phyloP scores from a whole-genome alignment of 2,329 filamentous ascomycete species.

The Penicillium sp. region DNA sequence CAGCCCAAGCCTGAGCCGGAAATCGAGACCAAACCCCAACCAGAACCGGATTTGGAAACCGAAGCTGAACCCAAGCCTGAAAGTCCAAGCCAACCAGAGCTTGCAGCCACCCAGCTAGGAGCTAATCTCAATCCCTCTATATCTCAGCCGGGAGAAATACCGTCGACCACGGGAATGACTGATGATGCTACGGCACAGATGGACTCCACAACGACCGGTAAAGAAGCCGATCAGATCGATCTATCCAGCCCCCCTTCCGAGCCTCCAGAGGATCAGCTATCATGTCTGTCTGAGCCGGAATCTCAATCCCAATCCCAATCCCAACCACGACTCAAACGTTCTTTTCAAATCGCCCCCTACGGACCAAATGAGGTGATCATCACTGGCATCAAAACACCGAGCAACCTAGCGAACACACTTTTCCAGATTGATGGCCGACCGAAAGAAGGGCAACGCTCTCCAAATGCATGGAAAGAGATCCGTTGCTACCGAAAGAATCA shows the following conservation, averaged over 20 bases:
- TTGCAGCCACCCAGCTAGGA: neutral
- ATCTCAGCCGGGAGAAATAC: neutral
- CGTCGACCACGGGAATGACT: no score
- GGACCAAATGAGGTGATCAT: constrained; percentile 26
- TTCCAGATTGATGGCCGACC: constrained; percentile 41
- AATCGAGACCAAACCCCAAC: neutral
- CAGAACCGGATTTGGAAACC: neutral
- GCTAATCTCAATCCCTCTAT: neutral
- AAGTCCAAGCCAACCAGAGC: neutral
- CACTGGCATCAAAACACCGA: constrained; percentile 27
- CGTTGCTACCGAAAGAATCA: constrained; percentile 44
- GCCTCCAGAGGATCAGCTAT: neutral
- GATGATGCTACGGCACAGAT: neutral
- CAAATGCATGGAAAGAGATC: constrained; percentile 44
- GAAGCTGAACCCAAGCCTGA: neutral
- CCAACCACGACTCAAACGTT: neutral
- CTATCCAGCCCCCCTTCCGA: neutral
- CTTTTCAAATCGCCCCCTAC: neutral
- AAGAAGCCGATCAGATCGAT: neutral
- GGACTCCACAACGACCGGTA: neutral
- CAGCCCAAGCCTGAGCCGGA: neutral
- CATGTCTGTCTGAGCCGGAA: neutral
- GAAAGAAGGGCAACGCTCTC: constrained; percentile 23
- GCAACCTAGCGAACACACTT: constrained; percentile 32
- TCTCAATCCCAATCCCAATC: neutral